These are phyloP conservation scores for Hymenoscyphus salicellus DNA, from an alignment of 2,329 filamentous ascomycete species.

Conservation along the genomic window DNA sequence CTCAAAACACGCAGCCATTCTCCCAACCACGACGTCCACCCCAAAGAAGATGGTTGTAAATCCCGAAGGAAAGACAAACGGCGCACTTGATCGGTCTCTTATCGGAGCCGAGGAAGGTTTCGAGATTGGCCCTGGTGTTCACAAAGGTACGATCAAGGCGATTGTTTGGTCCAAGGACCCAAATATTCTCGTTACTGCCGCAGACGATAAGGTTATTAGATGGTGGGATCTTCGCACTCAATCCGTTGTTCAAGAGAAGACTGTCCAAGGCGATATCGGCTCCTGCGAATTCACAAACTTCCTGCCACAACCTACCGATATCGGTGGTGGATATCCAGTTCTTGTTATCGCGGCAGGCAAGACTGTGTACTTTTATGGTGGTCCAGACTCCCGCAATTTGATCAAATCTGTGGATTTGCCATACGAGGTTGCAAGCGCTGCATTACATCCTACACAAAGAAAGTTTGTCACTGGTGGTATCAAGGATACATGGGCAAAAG, in stretches of 20 bases:
- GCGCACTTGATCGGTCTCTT: conserved; percentile 40
- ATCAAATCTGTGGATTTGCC: conserved; percentile 78
- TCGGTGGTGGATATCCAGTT: conserved; percentile 66
- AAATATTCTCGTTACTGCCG: conserved; percentile 85
- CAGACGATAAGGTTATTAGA: conserved; percentile 83
- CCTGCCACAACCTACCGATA: conserved; percentile 57
- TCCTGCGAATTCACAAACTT: conserved; percentile 84
- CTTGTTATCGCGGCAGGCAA: conserved; percentile 93
- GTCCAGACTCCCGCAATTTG: conserved; percentile 62
- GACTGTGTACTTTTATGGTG: conserved; percentile 88
- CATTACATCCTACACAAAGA: conserved; percentile 74
- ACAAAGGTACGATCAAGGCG: conserved; percentile 88
- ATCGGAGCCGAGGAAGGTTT: conserved; percentile 65
- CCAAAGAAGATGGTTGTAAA: conserved; percentile 13
- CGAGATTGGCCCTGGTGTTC: conserved; percentile 82
- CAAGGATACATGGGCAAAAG: conserved; percentile 92
- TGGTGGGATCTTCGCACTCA: conserved; percentile 89
- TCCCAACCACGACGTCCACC: conserved; percentile 28
- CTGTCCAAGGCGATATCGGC: conserved; percentile 80
- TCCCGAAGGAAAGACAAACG: conserved; percentile 34
- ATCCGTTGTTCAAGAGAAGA: conserved; percentile 70
- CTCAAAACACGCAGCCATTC: conserved; percentile 45
- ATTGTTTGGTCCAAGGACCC: conserved; percentile 91
- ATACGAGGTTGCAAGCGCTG: conserved; percentile 88
- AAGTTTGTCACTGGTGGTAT: conserved; percentile 88